These are phyloP conservation scores for Ogataea philodendri DNA, from an alignment of 805 yeast species.

Conservation along the genomic window DNA sequence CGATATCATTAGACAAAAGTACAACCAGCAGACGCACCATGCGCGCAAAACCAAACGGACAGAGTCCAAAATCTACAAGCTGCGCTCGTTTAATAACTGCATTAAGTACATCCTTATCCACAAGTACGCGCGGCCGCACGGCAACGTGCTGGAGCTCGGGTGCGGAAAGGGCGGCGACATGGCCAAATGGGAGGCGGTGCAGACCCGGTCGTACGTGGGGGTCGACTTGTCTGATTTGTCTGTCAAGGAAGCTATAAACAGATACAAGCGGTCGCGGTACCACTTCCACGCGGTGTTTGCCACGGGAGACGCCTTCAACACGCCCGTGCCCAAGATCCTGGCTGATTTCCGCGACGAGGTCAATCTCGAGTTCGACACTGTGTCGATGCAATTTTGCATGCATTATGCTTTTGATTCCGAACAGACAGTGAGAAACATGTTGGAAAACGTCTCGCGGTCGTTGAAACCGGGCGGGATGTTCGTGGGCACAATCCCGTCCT, in stretches of 20 bases:
- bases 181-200: constrained; percentile 78
- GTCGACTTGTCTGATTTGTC: constrained; percentile 90
- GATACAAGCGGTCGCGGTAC: constrained; percentile 55
- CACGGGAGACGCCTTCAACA: constrained; percentile 88
- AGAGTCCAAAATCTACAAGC: constrained; percentile 77
- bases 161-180: constrained; percentile 99
- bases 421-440: constrained; percentile 66
- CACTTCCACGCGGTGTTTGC: constrained; percentile 65
- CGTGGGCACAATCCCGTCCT: constrained; percentile 91
- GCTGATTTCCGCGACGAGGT: constrained; percentile 62
- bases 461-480: constrained; percentile 82
- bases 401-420: constrained; percentile 94
- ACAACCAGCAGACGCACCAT: constrained; percentile 77
- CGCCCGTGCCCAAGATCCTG: constrained; percentile 64
- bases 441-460: constrained; percentile 73
- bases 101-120: constrained; percentile 83
- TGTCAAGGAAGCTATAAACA: constrained; percentile 74
- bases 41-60: constrained; percentile 62
- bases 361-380: constrained; percentile 80
- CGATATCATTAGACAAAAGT: constrained; percentile 74
- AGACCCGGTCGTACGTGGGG: constrained; percentile 77
- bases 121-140: constrained; percentile 55
- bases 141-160: constrained; percentile 77
- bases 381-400: constrained; percentile 86
- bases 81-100: constrained; percentile 88